phyloP scores from a whole-genome alignment of 2,329 filamentous ascomycete species.

The Eutypa lata region DNA sequence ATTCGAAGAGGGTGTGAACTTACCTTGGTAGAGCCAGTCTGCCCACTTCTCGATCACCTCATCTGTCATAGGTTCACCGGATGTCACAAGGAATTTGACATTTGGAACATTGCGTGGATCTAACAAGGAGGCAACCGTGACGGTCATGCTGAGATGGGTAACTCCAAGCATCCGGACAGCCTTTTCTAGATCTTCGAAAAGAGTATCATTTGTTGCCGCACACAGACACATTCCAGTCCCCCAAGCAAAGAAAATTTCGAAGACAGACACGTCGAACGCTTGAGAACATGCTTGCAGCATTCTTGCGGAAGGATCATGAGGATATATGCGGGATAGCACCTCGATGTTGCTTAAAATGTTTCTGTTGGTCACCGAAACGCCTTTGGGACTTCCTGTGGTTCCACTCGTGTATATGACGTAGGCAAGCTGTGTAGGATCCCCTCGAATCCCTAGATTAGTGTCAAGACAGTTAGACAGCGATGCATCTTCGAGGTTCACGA shows the following conservation, averaged over 20 bases:
- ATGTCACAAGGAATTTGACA: slow-evolving; percentile 75
- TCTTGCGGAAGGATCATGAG: slow-evolving; percentile 48
- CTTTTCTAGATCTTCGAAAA: slow-evolving; percentile 70
- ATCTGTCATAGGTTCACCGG: slow-evolving; percentile 75
- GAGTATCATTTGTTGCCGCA: slow-evolving; percentile 67
- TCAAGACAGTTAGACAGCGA: slow-evolving; percentile 26
- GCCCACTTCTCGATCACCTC: slow-evolving; percentile 70
- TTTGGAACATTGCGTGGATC: slow-evolving; percentile 64
- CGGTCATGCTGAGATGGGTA: slow-evolving; percentile 82
- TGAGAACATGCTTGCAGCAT: slow-evolving; percentile 81
- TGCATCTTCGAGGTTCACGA: slow-evolving; percentile 33
- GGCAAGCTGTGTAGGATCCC: slow-evolving; percentile 52
- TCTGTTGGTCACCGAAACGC: slow-evolving; percentile 71
- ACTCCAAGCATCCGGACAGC: slow-evolving; percentile 61
- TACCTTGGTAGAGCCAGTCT: slow-evolving; percentile 67
- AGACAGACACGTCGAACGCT: slow-evolving; percentile 83
- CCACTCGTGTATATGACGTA: slow-evolving; percentile 85
- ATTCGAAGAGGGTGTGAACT: neutral
- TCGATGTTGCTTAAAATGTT: slow-evolving; percentile 77
- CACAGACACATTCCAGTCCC: slow-evolving; percentile 75
- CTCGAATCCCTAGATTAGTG: slow-evolving; percentile 34
- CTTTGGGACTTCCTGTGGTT: slow-evolving; percentile 77
- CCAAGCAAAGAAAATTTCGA: slow-evolving; percentile 88
- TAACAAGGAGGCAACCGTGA: slow-evolving; percentile 78
- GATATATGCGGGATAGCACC: slow-evolving; percentile 64